These are phyloP conservation scores for Russula abietina DNA, from an alignment of 768 basidiomycete genomes.

Conservation along the genomic window DNA sequence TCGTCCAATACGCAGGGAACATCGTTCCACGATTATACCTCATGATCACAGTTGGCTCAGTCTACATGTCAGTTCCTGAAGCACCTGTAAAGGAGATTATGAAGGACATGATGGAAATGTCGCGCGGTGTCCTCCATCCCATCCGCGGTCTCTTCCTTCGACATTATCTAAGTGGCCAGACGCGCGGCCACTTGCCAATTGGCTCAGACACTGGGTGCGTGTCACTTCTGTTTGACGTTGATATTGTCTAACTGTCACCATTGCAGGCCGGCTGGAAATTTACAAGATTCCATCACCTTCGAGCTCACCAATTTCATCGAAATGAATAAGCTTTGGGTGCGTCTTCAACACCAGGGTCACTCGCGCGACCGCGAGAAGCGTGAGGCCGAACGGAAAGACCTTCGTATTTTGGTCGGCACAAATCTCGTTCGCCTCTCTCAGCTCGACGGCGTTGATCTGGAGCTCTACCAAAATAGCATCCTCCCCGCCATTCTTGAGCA, in stretches of 20 bases:
- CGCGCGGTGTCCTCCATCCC: slow-evolving; percentile 94
- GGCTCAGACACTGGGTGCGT: slow-evolving; percentile 68
- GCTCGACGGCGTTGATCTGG: slow-evolving; percentile 92
- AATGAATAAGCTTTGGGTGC: slow-evolving; percentile 99
- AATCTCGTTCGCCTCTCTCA: slow-evolving; percentile 94
- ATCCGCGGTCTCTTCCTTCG: slow-evolving; percentile 91
- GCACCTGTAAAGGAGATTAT: slow-evolving; percentile 98
- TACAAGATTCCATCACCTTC: slow-evolving; percentile 93
- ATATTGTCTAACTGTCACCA: neutral
- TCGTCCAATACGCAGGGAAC: slow-evolving; percentile 99
- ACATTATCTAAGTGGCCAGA: slow-evolving; percentile 96
- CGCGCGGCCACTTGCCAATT: slow-evolving; percentile 91
- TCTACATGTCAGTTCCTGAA: slow-evolving; percentile 97
- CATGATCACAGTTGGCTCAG: slow-evolving; percentile 99
- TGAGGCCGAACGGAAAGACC: slow-evolving; percentile 90
- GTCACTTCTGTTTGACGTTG: neutral
- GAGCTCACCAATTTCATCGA: slow-evolving; percentile 98
- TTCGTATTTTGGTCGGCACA: slow-evolving; percentile 94
- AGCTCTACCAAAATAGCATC: slow-evolving; percentile 80
- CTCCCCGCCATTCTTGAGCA: slow-evolving; percentile 93
- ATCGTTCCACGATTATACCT: slow-evolving; percentile 92
- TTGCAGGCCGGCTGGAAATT: slow-evolving; percentile 72
- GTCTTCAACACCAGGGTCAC: slow-evolving; percentile 95
- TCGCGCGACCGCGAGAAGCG: slow-evolving; percentile 96
- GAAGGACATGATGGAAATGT: slow-evolving; percentile 99